Percentiles rank a stretch among this genome's conserved stretches.
These are phyloP conservation scores for Spergularia azorica DNA, from an alignment of 179 eudicot genomes.

Conservation along the genomic window DNA sequence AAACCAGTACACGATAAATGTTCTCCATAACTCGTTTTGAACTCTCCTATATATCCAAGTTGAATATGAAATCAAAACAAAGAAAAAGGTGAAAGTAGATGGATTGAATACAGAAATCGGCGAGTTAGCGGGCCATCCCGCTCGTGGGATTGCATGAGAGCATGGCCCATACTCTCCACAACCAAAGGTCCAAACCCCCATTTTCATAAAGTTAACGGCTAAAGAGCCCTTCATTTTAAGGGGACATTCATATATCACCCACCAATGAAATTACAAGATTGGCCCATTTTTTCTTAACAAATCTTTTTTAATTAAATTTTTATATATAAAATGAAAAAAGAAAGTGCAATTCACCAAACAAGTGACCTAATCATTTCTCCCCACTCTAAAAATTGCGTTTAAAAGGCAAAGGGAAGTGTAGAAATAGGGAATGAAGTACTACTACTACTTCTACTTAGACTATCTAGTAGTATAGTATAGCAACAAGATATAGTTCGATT, in stretches of 20 bases:
- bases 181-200: slow-evolving; percentile 26
- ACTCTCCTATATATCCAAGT: too few species aligned
- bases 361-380: slow-evolving; percentile 36
- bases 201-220: background rate
- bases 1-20: too few species aligned
- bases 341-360: slow-evolving; percentile 31
- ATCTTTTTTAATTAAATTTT: background rate
- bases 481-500: background rate
- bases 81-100: background rate
- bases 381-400: slow-evolving; percentile 12
- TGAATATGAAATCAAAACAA: background rate
- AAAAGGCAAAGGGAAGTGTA: background rate
- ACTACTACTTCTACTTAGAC: background rate
- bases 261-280: slow-evolving; percentile 33
- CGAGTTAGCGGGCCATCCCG: slow-evolving; percentile 50
- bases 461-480: background rate
- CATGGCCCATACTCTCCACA: slow-evolving; percentile 46
- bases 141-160: slow-evolving; percentile 65
- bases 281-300: slow-evolving; percentile 25
- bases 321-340: background rate
- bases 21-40: too few species aligned
- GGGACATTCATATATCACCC: slow-evolving; percentile 30
- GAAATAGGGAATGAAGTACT: background rate
- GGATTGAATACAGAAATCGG: slow-evolving; percentile 6
- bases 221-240: background rate